Evolutionary conservation across 2,329 filamentous ascomycete species (phyloP).

Genomic region (Setomelanomma holmii): DNA sequence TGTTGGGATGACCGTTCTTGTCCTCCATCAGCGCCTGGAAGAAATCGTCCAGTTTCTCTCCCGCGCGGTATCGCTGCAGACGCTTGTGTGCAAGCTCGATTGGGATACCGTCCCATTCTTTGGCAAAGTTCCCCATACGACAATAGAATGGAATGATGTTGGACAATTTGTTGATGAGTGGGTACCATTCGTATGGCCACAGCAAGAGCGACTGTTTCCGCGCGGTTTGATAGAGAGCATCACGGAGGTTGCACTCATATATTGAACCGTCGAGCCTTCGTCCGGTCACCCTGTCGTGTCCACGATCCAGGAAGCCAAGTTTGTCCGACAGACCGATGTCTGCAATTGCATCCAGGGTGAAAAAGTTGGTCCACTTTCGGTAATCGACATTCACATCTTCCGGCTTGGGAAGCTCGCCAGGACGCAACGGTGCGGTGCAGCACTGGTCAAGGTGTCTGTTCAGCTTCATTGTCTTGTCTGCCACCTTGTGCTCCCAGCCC

Average conservation of each 20-base stretch:
- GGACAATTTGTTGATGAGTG: conserved; percentile 55
- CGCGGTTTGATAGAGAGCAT: conserved; percentile 60
- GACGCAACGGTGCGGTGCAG: conserved; percentile 48
- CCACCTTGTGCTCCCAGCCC: conserved; percentile 63
- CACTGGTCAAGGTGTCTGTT: conserved; percentile 54
- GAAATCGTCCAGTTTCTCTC: conserved; percentile 66
- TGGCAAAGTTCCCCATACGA: conserved; percentile 48
- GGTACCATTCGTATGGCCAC: conserved; percentile 62
- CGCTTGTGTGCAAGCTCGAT: conserved; percentile 55
- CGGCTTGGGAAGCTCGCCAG: conserved; percentile 29
- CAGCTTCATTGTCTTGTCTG: conserved; percentile 58
- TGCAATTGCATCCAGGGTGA: conserved; percentile 64
- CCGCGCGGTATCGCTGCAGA: conserved; percentile 55
- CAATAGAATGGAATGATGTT: conserved; percentile 57
- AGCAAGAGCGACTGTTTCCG: conserved; percentile 59
- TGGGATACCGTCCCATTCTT: conserved; percentile 58
- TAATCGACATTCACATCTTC: conserved; percentile 59
- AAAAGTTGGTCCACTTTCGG: conserved; percentile 62
- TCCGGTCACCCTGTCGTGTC: conserved; percentile 55
- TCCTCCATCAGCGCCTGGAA: conserved; percentile 64
- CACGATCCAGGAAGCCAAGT: conserved; percentile 61
- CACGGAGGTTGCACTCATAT: conserved; percentile 57
- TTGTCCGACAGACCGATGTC: conserved; percentile 62
- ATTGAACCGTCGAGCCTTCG: conserved; percentile 56
- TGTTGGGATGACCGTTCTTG: conserved; percentile 53